phyloP scores from a whole-genome alignment of 441 rosid species.

The Macaranga tanarius region DNA sequence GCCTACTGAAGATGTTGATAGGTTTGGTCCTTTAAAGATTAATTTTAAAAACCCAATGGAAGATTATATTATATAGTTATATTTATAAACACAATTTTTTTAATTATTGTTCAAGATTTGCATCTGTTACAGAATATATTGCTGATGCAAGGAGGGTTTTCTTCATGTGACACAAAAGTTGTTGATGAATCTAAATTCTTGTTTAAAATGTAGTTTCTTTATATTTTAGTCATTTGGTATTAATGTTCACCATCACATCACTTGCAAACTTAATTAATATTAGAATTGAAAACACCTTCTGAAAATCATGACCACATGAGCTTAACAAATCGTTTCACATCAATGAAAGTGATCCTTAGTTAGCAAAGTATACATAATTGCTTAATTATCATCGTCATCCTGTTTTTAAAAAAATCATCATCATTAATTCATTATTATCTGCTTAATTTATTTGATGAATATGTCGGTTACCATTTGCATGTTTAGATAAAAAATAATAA shows the following conservation, averaged over 20 bases:
- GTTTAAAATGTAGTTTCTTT: not conserved
- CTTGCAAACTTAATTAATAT: not conserved
- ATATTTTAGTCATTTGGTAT: not conserved
- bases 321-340: not conserved
- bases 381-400: not conserved
- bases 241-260: not conserved
- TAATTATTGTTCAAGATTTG: conserved; percentile 9
- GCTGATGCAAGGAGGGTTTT: conserved; percentile 25
- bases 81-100: not conserved
- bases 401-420: too few relatives aligned
- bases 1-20: conserved; percentile 26
- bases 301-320: too few relatives aligned
- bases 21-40: not conserved
- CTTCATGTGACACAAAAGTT: conserved; percentile 5
- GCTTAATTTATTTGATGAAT: too few relatives aligned
- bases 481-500: too few relatives aligned
- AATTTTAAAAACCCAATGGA: not conserved
- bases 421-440: too few relatives aligned
- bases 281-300: too few relatives aligned
- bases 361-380: not conserved
- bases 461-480: too few relatives aligned
- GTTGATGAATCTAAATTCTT: not conserved
- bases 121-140: conserved; percentile 17
- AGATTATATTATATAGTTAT: not conserved
- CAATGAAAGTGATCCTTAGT: not conserved